Conservation (phyloP, 805 yeast genomes). For the Pichia eremophila region DNA sequence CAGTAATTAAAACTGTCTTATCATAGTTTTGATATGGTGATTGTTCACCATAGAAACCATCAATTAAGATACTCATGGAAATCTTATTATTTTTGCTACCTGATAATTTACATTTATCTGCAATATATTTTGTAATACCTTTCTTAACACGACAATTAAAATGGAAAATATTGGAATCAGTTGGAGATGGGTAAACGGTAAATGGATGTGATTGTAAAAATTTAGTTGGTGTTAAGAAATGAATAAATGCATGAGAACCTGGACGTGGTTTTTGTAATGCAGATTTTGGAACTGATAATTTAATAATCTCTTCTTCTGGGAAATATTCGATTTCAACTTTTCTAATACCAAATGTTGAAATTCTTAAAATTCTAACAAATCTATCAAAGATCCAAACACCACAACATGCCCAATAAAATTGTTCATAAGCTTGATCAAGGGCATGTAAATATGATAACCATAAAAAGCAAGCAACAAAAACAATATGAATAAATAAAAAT, state of each 20-base stretch:
- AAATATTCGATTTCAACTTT: conserved; percentile 14
- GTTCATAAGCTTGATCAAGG: conserved; percentile 23
- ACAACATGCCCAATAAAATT: conserved; percentile 28
- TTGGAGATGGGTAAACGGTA: conserved; percentile 36
- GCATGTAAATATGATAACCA: conserved; percentile 55
- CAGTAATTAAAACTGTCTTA: conserved; percentile 52
- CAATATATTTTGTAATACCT: conserved; percentile 45
- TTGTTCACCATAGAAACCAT: conserved; percentile 67
- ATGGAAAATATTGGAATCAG: conserved; percentile 29
- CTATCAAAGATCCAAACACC: conserved; percentile 51
- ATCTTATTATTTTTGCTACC: conserved; percentile 6
- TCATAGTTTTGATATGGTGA: conserved; percentile 42
- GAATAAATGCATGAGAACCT: conserved; percentile 51
- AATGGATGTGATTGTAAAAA: conserved; percentile 61
- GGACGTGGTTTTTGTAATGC: conserved; percentile 44
- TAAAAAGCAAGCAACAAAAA: conserved; percentile 43
- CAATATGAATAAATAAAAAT: conserved; percentile 47
- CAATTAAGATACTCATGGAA: conserved; percentile 34
- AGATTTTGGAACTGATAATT: conserved; percentile 38
- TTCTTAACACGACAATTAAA: conserved; percentile 43
- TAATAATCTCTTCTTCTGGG: conserved; percentile 36
- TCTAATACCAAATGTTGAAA: conserved; percentile 24
- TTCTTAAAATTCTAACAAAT: conserved; percentile 33
- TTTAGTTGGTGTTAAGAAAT: conserved; percentile 40
- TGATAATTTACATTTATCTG: conserved; percentile 20